Conservation (phyloP, 2,329 filamentous ascomycete species). For the Calonectria honghensis region DNA sequence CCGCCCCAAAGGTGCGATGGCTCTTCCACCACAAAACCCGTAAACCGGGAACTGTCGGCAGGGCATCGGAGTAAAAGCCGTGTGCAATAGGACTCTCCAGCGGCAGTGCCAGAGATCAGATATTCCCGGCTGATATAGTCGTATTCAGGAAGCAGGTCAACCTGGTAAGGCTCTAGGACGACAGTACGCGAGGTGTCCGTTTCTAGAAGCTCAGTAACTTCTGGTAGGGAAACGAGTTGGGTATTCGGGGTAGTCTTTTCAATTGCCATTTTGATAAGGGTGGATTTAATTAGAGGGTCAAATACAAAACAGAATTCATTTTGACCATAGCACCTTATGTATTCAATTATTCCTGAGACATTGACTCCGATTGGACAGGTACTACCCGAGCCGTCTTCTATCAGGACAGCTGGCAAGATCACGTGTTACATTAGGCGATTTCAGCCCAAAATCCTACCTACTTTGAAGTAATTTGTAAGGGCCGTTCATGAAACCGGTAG, state of each 20-base stretch:
- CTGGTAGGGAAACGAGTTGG: constrained; percentile 26
- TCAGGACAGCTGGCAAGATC: too few relatives aligned
- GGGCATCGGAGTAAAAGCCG: constrained; percentile 44
- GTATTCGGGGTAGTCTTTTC: background rate
- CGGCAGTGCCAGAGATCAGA: constrained; percentile 41
- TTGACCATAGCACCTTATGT: too few relatives aligned
- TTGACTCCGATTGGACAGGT: too few relatives aligned
- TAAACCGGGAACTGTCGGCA: constrained; percentile 30
- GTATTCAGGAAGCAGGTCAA: constrained; percentile 46
- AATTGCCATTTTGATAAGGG: background rate
- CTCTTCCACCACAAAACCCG: constrained; percentile 43
- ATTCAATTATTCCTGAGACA: too few relatives aligned
- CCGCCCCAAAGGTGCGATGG: constrained; percentile 47
- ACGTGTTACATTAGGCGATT: too few relatives aligned
- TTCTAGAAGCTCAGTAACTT: constrained; percentile 30
- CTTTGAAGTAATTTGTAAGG: too few relatives aligned
- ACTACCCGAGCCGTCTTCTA: too few relatives aligned
- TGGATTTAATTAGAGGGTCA: too few relatives aligned
- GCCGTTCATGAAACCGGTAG: too few relatives aligned
- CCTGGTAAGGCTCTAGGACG: constrained; percentile 45
- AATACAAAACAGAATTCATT: too few relatives aligned
- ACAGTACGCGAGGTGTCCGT: constrained; percentile 36
- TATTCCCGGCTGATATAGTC: constrained; percentile 44
- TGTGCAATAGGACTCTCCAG: constrained; percentile 45
- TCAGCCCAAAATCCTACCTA: too few relatives aligned